phyloP scores from a whole-genome alignment of 805 yeast genomes.

The Zygotorulaspora chibaensis region DNA sequence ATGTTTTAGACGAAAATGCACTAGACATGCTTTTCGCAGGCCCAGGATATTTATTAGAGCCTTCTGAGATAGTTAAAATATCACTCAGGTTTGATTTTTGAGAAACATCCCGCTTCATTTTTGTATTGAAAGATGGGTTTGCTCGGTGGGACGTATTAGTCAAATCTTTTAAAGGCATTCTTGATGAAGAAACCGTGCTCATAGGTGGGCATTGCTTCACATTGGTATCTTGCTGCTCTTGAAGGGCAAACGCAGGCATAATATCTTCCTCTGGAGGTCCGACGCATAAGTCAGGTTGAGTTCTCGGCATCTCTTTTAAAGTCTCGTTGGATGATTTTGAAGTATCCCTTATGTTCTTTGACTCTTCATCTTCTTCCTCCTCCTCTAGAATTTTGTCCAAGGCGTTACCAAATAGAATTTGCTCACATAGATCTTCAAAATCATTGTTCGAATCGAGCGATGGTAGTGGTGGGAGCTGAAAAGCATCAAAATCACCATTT shows the following conservation, averaged over 20 bases:
- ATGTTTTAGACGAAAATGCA: conserved; percentile 16
- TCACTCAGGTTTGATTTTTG: conserved; percentile 12
- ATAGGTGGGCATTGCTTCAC: not conserved
- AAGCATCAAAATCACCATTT: conserved; percentile 1
- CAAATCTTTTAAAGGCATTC: conserved; percentile 11
- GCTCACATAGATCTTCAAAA: conserved; percentile 32
- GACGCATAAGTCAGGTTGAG: not conserved
- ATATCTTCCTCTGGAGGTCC: not conserved
- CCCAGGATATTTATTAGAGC: not conserved
- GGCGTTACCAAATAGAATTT: conserved; percentile 29
- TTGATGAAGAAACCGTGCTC: not conserved
- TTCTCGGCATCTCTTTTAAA: not conserved
- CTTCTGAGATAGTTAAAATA: conserved; percentile 2
- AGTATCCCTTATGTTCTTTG: not conserved
- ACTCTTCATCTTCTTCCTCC: conserved; percentile 14
- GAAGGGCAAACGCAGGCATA: conserved; percentile 8
- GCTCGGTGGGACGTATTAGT: conserved; percentile 5
- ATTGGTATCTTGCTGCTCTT: not conserved
- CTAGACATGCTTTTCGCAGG: conserved; percentile 7
- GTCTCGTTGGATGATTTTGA: conserved; percentile 4
- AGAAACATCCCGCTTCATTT: conserved; percentile 12
- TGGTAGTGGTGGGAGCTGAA: conserved; percentile 20
- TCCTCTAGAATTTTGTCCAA: conserved; percentile 28
- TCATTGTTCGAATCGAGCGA: conserved; percentile 23
- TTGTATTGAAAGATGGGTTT: conserved; percentile 1